phyloP scores from a whole-genome alignment of 371 early-diverging fungal species.

The Entomophthora muscae region DNA sequence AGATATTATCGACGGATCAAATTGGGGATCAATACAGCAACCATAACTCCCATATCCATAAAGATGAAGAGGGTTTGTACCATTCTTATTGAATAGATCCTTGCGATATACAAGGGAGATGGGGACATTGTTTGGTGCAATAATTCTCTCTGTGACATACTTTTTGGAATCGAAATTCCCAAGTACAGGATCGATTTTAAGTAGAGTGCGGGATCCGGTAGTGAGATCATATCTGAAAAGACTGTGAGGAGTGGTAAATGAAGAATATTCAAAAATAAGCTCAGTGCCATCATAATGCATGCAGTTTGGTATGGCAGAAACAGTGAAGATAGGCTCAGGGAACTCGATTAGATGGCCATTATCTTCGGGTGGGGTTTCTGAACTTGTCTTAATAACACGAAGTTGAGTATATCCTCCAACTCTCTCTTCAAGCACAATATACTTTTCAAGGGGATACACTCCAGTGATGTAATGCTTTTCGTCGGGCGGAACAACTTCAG shows the following conservation, averaged over 20 bases:
- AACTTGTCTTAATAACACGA: constrained; percentile 18
- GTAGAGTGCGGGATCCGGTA: constrained; percentile 19
- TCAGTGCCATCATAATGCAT: constrained; percentile 17
- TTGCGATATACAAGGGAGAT: constrained; percentile 6
- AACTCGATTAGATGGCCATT: constrained; percentile 22
- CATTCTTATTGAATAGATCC: constrained; percentile 2
- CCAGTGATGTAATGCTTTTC: neutral
- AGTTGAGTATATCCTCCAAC: constrained; percentile 38
- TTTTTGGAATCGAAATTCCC: neutral
- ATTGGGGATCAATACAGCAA: neutral
- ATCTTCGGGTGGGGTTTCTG: neutral
- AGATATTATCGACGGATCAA: neutral
- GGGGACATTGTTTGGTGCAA: neutral
- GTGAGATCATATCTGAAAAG: constrained; percentile 35
- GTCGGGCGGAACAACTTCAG: neutral
- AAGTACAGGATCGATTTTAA: constrained; percentile 24
- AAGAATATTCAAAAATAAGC: constrained; percentile 26
- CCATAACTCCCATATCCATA: constrained; percentile 10
- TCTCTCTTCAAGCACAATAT: constrained; percentile 34
- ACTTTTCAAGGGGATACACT: neutral
- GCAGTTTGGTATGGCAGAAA: constrained; percentile 27
- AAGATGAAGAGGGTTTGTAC: constrained; percentile 4
- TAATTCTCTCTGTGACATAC: neutral
- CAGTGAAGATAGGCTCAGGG: constrained; percentile 30
- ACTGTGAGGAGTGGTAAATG: constrained; percentile 29